These are phyloP conservation scores for Eucommia ulmoides DNA, from an alignment of 257 asterid genomes.

Conservation along the genomic window DNA sequence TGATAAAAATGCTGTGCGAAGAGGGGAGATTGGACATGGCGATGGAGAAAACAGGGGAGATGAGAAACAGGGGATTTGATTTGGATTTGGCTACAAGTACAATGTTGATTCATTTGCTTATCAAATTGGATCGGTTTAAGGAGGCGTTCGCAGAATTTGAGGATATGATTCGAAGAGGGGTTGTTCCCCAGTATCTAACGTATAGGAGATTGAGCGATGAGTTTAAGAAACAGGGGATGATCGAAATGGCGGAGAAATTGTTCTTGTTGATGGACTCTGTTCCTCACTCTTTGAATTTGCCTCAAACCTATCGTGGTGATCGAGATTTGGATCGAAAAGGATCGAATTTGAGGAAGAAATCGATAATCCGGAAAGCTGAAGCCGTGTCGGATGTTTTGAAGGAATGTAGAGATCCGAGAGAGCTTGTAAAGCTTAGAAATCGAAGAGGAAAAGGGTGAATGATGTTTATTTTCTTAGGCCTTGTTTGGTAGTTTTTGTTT, in stretches of 20 bases:
- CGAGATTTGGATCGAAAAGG: constrained; percentile 20
- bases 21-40: constrained; percentile 35
- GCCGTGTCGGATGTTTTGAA: constrained; percentile 49
- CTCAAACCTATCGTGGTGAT: constrained; percentile 39
- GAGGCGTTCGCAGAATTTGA: constrained; percentile 54
- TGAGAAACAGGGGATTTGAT: constrained; percentile 68
- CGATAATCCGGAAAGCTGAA: constrained; percentile 57
- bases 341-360: constrained; percentile 29
- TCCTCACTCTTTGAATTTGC: constrained; percentile 64
- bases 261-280: constrained; percentile 45
- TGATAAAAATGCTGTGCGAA: constrained; percentile 66
- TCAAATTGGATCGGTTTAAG: constrained; percentile 35
- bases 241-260: constrained; percentile 35
- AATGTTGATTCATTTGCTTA: constrained; percentile 60
- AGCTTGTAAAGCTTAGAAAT: constrained; percentile 36
- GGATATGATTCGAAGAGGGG: constrained; percentile 76
- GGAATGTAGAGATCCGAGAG: constrained; percentile 39
- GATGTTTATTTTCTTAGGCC: no score
- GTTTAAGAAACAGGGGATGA: constrained; percentile 47
- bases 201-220: constrained; percentile 41
- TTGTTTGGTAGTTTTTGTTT: no score
- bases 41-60: constrained; percentile 38
- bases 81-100: constrained; percentile 70
- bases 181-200: constrained; percentile 76
- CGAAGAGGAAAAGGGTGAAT: no score